A percentile compares a stretch with the other conserved stretches of the same genome.
Conservation (phyloP, 495 filamentous ascomycete species). For the Penicillium canariense region DNA sequence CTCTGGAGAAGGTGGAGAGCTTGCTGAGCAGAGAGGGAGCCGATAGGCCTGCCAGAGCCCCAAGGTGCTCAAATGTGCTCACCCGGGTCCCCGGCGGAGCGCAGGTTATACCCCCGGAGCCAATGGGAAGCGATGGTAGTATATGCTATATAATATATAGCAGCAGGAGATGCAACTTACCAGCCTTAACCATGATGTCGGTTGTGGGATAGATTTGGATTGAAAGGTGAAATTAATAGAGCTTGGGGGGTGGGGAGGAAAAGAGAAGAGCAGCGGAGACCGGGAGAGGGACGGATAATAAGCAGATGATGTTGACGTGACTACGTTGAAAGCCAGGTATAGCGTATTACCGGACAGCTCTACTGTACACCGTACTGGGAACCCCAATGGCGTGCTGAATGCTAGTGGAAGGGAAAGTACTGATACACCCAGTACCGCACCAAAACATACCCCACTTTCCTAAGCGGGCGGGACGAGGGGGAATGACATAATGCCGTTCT, state of each 20-base stretch:
- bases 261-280: constrained; percentile 11
- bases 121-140: not conserved
- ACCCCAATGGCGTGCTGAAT: too few species aligned
- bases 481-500: constrained; percentile 29
- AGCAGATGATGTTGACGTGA: constrained; percentile 36
- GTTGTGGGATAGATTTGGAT: constrained; percentile 24
- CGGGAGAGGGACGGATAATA: constrained; percentile 28
- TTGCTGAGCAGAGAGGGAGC: constrained; percentile 15
- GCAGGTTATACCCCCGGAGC: not conserved
- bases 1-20: constrained; percentile 10
- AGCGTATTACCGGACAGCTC: not conserved
- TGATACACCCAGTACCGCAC: constrained; percentile 2
- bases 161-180: constrained; percentile 52
- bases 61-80: constrained; percentile 58
- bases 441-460: constrained; percentile 32
- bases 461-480: constrained; percentile 30
- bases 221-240: constrained; percentile 10
- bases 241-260: constrained; percentile 6
- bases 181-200: constrained; percentile 93
- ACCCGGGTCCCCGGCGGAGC: constrained; percentile 35
- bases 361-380: too few species aligned
- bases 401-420: not conserved
- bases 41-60: constrained; percentile 36
- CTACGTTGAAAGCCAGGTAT: constrained; percentile 3
- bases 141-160: not conserved